These are phyloP conservation scores for Tolypocladium ovalisporum DNA, from an alignment of 2,329 filamentous ascomycete species.

Conservation along the genomic window DNA sequence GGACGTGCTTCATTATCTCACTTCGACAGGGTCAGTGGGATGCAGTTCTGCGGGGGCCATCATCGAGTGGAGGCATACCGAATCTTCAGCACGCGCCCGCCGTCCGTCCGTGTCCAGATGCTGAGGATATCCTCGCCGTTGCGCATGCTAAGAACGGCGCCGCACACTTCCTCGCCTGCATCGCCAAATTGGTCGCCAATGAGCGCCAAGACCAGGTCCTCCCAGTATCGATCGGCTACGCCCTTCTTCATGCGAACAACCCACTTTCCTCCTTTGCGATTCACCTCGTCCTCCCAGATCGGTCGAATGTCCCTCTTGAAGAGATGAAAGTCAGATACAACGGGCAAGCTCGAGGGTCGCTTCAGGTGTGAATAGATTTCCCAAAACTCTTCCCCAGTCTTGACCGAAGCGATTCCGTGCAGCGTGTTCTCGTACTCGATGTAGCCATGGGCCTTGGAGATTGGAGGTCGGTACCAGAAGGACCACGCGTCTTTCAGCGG, in stretches of 20 bases:
- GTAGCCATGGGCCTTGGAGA: conserved; percentile 80
- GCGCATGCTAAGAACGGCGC: conserved; percentile 84
- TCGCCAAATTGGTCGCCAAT: conserved; percentile 92
- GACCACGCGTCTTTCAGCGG: conserved; percentile 82
- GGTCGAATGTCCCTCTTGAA: conserved; percentile 95
- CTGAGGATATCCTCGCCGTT: conserved; percentile 96
- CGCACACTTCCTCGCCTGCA: conserved; percentile 87
- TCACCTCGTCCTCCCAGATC: conserved; percentile 97
- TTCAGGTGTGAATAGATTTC: conserved; percentile 81
- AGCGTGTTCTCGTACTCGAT: conserved; percentile 96
- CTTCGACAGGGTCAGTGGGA: conserved; percentile 33
- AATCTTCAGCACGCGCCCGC: conserved; percentile 90
- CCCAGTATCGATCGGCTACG: conserved; percentile 93
- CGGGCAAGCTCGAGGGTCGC: conserved; percentile 73
- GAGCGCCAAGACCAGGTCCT: conserved; percentile 81
- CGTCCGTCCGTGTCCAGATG: conserved; percentile 93
- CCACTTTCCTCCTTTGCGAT: conserved; percentile 95
- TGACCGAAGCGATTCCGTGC: conserved; percentile 71
- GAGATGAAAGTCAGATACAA: conserved; percentile 94
- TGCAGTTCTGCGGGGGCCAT: background rate
- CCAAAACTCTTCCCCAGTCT: conserved; percentile 85
- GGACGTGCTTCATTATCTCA: conserved; percentile 85
- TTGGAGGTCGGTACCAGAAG: conserved; percentile 94
- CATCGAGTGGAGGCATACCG: conserved; percentile 48
- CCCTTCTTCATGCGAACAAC: conserved; percentile 95